Conservation (phyloP, 129 eudicot species). For the Mikania micrantha region DNA sequence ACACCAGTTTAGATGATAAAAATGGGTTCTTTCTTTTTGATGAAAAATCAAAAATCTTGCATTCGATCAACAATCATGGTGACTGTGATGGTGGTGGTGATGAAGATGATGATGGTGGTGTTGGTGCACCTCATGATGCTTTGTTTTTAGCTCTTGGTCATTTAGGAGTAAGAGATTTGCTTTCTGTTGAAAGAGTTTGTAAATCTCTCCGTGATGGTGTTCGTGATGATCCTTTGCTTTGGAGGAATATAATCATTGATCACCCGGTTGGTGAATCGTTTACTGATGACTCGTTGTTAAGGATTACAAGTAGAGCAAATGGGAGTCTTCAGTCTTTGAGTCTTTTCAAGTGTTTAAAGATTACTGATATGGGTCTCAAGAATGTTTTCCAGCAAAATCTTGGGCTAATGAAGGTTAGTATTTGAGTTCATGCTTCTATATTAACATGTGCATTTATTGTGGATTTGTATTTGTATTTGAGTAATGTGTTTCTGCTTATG, state of each 20-base stretch:
- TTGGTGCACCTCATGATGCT: conserved; percentile 52
- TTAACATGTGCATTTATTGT: neutral
- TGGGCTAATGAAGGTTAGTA: conserved; percentile 45
- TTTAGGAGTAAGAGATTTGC: conserved; percentile 55
- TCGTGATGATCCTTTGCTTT: conserved; percentile 45
- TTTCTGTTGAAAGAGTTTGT: conserved; percentile 71
- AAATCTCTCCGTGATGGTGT: conserved; percentile 50
- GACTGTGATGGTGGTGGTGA: neutral
- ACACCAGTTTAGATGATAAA: conserved; percentile 17
- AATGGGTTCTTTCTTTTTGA: conserved; percentile 13
- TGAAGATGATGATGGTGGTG: conserved; percentile 12
- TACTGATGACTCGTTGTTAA: conserved; percentile 45
- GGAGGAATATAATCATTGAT: conserved; percentile 47
- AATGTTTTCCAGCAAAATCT: conserved; percentile 44
- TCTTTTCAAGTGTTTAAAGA: conserved; percentile 43
- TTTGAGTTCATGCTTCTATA: neutral
- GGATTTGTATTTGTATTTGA: neutral
- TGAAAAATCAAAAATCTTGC: conserved; percentile 11
- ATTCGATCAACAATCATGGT: neutral
- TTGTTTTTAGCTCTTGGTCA: conserved; percentile 44
- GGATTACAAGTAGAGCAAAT: conserved; percentile 54
- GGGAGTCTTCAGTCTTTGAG: conserved; percentile 54
- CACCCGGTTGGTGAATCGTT: conserved; percentile 31
- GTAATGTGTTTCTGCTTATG: neutral
- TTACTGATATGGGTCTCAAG: conserved; percentile 51